Conservation (phyloP, 2,329 filamentous ascomycete species). For the Eutypa lata region DNA sequence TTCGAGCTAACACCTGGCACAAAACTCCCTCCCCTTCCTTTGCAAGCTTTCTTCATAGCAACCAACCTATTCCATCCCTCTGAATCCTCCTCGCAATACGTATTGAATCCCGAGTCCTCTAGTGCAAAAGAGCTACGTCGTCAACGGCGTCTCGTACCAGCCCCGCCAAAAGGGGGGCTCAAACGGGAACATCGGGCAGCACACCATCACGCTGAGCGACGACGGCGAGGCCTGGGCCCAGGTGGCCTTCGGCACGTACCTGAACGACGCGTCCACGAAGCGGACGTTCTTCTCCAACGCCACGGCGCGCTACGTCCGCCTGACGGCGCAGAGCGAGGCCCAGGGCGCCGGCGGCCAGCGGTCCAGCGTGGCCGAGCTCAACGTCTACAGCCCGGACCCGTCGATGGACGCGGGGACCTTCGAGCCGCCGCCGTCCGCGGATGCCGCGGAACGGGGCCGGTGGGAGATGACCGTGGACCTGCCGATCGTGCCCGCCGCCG, state of each 20-base stretch:
- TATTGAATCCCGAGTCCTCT: background rate
- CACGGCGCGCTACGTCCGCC: constrained; percentile 26
- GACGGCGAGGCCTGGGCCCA: constrained; percentile 25
- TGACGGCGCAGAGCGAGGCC: constrained; percentile 27
- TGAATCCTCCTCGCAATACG: too few species aligned
- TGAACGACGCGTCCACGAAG: constrained; percentile 25
- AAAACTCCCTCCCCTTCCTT: background rate
- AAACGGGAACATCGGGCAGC: constrained; percentile 27
- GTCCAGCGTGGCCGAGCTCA: constrained; percentile 31
- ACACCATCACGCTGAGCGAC: constrained; percentile 25
- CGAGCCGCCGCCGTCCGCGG: constrained; percentile 16
- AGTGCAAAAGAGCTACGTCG: constrained; percentile 19
- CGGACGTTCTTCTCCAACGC: constrained; percentile 30
- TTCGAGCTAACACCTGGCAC: background rate
- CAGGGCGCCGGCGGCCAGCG: constrained; percentile 21
- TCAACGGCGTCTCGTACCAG: constrained; percentile 28
- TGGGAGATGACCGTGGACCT: constrained; percentile 35
- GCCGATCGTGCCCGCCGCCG: constrained; percentile 33
- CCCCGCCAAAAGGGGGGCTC: constrained; percentile 24
- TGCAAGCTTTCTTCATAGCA: background rate
- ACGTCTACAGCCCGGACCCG: constrained; percentile 24
- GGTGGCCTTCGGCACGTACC: constrained; percentile 27
- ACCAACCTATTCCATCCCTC: background rate
- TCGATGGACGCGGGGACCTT: constrained; percentile 11
- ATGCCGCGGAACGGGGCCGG: constrained; percentile 20